Base-by-base conservation (phyloP, 2,329 filamentous ascomycete genomes). In the Stagonosporopsis rhizophila region DNA sequence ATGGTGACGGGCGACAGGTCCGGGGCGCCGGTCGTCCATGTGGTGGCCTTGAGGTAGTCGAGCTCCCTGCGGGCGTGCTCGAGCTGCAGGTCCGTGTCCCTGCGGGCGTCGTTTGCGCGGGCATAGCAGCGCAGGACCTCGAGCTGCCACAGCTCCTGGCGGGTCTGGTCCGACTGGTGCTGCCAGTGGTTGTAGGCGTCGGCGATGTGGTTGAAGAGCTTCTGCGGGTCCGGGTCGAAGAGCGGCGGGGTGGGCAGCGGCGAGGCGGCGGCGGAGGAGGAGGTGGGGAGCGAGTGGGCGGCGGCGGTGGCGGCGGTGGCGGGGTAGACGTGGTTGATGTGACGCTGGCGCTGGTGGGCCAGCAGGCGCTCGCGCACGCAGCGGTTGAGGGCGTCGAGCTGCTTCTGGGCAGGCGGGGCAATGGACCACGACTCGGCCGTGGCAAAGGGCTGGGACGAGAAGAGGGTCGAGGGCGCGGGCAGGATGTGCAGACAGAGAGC, bases 351-450 rank as follows among this genome's bases (percentile, higher is more conserved):
- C 67, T 71, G 68, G 67, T 72, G 65, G 38, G 71, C 68, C 30
- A 75, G 56, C 27, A 94, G 90, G 55, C 89, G 84, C 28, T 88
- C 84, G 14, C 82, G 80, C 52, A 95, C 89, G 52, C 85, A 87
- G 48, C 82, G 78, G 38, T 85, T 82, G 15, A 97, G 80, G 1
- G 91, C 89, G 15, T 90, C 87, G 46, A 87, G 87, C 73, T 96
- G 91, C 62, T 87, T 85, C 59, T 87, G 82, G 1, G 86, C 87
- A 0, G 93, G 93, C 1, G 90, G 88, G 20, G 86, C 81, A 28
- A 96, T 85, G 0, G 92, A 92, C 87, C 94, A 96, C 0, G 91
- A 95, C 3, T 88, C 86, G 19, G 86, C 82, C 0, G 89, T 91
- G 1, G 92, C 82, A 68, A 96, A 89, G 27, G 92, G 91, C 6